phyloP scores from a whole-genome alignment of 2,329 filamentous ascomycete species.

The Chaetomium sp. region DNA sequence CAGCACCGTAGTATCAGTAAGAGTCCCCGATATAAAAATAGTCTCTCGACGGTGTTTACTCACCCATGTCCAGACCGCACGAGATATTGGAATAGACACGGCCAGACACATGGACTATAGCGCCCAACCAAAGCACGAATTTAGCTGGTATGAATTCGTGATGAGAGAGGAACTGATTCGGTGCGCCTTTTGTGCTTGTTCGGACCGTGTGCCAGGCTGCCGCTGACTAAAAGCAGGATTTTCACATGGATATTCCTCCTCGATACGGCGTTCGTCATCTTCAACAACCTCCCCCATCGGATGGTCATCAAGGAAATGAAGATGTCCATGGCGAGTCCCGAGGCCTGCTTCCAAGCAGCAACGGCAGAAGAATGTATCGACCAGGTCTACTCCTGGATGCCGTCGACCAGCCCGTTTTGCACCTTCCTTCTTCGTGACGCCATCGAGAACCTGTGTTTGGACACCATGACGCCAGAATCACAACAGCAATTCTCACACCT shows the following conservation, averaged over 20 bases:
- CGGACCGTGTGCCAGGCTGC: neutral
- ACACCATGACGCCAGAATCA: conserved; percentile 28
- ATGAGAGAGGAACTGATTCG: conserved; percentile 42
- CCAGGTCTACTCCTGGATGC: conserved; percentile 38
- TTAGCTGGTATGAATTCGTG: conserved; percentile 41
- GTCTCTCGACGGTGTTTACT: neutral
- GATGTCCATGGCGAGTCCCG: conserved; percentile 41
- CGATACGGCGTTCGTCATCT: conserved; percentile 46
- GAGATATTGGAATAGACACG: conserved; percentile 39
- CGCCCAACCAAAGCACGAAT: conserved; percentile 36
- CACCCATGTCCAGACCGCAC: conserved; percentile 32
- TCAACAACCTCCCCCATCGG: conserved; percentile 46
- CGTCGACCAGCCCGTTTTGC: conserved; percentile 34
- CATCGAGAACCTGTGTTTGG: conserved; percentile 35
- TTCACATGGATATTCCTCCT: conserved; percentile 44
- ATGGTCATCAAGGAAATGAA: conserved; percentile 46
- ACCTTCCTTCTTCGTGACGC: conserved; percentile 34
- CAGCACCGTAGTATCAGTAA: conserved; percentile 42
- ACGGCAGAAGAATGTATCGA: conserved; percentile 40
- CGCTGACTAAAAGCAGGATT: conserved; percentile 25
- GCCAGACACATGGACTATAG: conserved; percentile 38
- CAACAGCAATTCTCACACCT: conserved; percentile 31
- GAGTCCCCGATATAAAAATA: neutral
- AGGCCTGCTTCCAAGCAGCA: conserved; percentile 43
- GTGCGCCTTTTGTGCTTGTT: conserved; percentile 22